These are phyloP conservation scores for Neopestalotiopsis rosae DNA, from an alignment of 2,329 filamentous ascomycete species.

Conservation along the genomic window DNA sequence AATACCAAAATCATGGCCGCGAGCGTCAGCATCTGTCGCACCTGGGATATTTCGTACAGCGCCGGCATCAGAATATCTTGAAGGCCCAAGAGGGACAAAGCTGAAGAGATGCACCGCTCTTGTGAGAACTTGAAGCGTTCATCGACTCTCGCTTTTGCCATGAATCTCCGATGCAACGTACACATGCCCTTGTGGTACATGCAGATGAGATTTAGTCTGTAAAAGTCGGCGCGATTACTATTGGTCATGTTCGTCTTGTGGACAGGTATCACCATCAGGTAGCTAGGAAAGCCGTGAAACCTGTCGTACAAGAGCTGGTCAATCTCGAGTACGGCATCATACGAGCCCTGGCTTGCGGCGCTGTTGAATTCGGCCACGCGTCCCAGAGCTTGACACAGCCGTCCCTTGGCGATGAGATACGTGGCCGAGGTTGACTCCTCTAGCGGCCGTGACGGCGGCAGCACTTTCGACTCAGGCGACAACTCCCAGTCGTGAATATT, in stretches of 20 bases:
- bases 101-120: constrained; percentile 33
- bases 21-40: not conserved
- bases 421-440: constrained; percentile 55
- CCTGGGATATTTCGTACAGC: not conserved
- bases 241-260: not conserved
- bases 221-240: constrained; percentile 46
- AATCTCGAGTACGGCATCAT: constrained; percentile 37
- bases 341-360: constrained; percentile 19
- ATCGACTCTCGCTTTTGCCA: constrained; percentile 34
- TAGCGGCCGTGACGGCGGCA: constrained; percentile 52
- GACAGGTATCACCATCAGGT: not conserved
- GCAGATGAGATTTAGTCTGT: constrained; percentile 49
- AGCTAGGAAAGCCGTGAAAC: constrained; percentile 17
- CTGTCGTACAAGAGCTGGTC: constrained; percentile 41
- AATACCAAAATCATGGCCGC: not conserved
- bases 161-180: constrained; percentile 54
- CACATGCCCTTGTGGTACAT: constrained; percentile 57
- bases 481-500: constrained; percentile 62
- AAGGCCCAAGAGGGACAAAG: constrained; percentile 26
- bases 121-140: constrained; percentile 24
- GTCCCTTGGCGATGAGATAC: constrained; percentile 57
- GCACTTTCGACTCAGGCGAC: constrained; percentile 49
- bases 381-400: constrained; percentile 53
- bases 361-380: constrained; percentile 47
- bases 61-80: constrained; percentile 22